Evolutionary conservation across 1,284 basidiomycete genomes (phyloP).

Genomic region (Naganishia cerealis): DNA sequence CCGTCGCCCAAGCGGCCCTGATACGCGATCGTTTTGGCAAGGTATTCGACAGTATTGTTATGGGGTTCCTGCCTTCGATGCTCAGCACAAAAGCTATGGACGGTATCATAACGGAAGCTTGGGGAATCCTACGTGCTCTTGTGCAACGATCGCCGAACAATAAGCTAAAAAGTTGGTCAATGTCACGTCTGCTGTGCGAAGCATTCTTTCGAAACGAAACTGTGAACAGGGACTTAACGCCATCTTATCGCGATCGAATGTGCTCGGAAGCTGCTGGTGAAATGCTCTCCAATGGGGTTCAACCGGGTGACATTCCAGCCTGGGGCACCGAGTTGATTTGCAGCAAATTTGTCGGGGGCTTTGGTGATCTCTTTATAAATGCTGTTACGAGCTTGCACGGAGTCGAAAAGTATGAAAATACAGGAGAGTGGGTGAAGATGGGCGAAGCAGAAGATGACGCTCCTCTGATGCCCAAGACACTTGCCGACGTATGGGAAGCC

Average conservation of each 20-base stretch:
- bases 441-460: not conserved
- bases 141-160: slow-evolving; percentile 29
- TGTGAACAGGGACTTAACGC: slow-evolving; percentile 16
- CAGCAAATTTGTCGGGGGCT: slow-evolving; percentile 8
- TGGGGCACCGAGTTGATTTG: slow-evolving; percentile 15
- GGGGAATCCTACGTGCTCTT: slow-evolving; percentile 47
- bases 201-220: slow-evolving; percentile 13
- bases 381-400: slow-evolving; percentile 15
- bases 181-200: slow-evolving; percentile 16
- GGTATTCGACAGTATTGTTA: slow-evolving; percentile 44
- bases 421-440: slow-evolving; percentile 12
- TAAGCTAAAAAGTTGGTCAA: slow-evolving; percentile 14
- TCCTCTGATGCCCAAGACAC: slow-evolving; percentile 14
- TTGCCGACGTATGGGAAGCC: slow-evolving; percentile 6
- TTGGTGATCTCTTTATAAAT: slow-evolving; percentile 12
- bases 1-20: slow-evolving; percentile 40
- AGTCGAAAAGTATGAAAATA: not conserved
- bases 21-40: slow-evolving; percentile 35
- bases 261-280: slow-evolving; percentile 21
- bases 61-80: slow-evolving; percentile 45
- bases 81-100: slow-evolving; percentile 45
- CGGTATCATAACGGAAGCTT: slow-evolving; percentile 43
- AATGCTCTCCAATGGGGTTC: slow-evolving; percentile 7
- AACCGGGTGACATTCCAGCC: slow-evolving; percentile 16
- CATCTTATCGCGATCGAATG: slow-evolving; percentile 15